Conservation (phyloP, 176 grass and related monocot genomes). For the Bothriochloa decipiens region DNA sequence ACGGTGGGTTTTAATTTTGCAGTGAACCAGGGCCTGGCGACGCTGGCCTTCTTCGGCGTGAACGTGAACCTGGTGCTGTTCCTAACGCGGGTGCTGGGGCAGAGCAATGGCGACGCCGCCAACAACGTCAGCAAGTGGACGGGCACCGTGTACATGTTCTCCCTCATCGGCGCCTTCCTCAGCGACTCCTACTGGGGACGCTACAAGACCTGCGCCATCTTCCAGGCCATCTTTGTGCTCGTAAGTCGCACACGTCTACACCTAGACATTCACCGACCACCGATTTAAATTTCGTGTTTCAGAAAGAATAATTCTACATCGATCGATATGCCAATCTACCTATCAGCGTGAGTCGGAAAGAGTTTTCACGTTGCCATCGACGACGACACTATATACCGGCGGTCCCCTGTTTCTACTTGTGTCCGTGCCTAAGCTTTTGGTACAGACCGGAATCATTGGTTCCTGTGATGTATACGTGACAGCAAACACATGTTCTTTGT, state of each 20-base stretch:
- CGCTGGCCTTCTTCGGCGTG: constrained; percentile 94
- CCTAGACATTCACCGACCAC: too few relatives aligned
- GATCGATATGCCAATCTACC: too few relatives aligned
- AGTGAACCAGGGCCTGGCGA: constrained; percentile 95
- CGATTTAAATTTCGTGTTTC: too few relatives aligned
- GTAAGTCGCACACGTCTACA: constrained; percentile 45
- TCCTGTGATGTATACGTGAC: neutral
- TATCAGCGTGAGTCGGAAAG: too few relatives aligned
- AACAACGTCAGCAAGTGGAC: constrained; percentile 99
- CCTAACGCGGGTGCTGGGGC: constrained; percentile 85
- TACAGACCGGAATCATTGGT: neutral
- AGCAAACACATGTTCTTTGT: constrained; percentile 11
- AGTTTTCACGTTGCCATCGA: neutral
- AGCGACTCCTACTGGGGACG: constrained; percentile 98
- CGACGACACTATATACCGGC: neutral
- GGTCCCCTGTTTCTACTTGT: neutral
- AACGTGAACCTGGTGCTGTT: constrained; percentile 96
- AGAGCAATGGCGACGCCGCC: constrained; percentile 83
- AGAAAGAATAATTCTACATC: too few relatives aligned
- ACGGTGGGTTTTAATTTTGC: constrained; percentile 35
- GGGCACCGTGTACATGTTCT: constrained; percentile 98
- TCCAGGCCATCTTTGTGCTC: constrained; percentile 86
- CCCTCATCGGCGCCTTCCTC: constrained; percentile 90
- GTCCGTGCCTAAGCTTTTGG: neutral
- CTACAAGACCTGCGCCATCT: constrained; percentile 89